Percentiles rank a stretch among this genome's conserved stretches.
phyloP scores from a whole-genome alignment of 768 basidiomycete species.

The Sutorius australiensis region DNA sequence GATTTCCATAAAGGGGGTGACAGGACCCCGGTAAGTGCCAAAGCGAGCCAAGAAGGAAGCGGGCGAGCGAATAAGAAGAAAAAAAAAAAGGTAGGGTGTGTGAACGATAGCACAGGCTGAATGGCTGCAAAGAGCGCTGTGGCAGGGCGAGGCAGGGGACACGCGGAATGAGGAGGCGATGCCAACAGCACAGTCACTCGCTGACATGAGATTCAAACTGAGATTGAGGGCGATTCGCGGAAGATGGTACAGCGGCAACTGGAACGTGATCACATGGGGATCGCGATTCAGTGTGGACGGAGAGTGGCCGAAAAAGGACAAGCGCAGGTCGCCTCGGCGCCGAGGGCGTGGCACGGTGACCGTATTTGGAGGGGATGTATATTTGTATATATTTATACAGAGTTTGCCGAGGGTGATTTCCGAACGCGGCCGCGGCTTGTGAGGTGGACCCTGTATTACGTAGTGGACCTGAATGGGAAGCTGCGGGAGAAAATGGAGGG shows the following conservation, averaged over 20 bases:
- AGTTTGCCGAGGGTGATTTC: conserved; percentile 38
- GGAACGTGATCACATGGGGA: conserved; percentile 31
- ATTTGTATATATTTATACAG: conserved; percentile 20
- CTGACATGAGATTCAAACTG: conserved; percentile 29
- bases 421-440: conserved; percentile 38
- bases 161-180: conserved; percentile 16
- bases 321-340: conserved; percentile 36
- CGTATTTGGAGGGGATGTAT: conserved; percentile 19
- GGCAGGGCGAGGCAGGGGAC: conserved; percentile 20
- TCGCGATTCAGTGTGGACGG: conserved; percentile 32
- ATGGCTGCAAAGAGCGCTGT: conserved; percentile 27
- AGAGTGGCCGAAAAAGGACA: conserved; percentile 31
- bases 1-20: conserved; percentile 19
- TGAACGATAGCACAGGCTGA: conserved; percentile 1
- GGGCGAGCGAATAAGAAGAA: conserved; percentile 19
- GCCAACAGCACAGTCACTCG: conserved; percentile 16
- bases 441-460: conserved; percentile 34
- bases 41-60: conserved; percentile 30
- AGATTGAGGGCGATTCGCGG: conserved; percentile 31
- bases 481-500: conserved; percentile 32
- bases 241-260: conserved; percentile 35
- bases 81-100: conserved; percentile 15
- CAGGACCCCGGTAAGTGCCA: conserved; percentile 29
- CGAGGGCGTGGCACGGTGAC: conserved; percentile 35
- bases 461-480: conserved; percentile 25